These are phyloP conservation scores for Microdochium nivale DNA, from an alignment of 2,329 filamentous ascomycete genomes.

Conservation along the genomic window DNA sequence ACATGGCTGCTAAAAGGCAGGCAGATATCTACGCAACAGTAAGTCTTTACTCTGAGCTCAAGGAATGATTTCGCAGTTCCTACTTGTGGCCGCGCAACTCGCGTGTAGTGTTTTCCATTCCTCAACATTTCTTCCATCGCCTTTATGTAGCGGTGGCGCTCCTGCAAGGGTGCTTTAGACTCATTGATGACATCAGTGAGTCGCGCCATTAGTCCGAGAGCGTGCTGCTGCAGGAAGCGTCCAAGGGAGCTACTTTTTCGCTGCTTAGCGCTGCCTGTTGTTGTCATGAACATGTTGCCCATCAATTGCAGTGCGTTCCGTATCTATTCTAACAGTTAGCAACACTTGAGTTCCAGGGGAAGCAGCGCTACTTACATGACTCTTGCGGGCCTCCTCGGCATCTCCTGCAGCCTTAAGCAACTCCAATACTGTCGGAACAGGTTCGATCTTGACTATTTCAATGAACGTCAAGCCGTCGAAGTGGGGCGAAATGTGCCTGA, in stretches of 20 bases:
- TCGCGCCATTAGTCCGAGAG: conserved; percentile 77
- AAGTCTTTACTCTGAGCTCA: conserved; percentile 7
- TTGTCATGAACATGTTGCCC: conserved; percentile 28
- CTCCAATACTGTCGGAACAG: conserved; percentile 68
- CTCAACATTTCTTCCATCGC: conserved; percentile 84
- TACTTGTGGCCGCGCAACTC: conserved; percentile 78
- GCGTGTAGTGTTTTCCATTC: conserved; percentile 63
- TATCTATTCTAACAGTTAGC: conserved; percentile 29
- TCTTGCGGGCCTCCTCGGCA: conserved; percentile 45
- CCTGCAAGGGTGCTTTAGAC: conserved; percentile 41
- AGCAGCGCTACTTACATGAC: conserved; percentile 38
- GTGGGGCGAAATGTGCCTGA: conserved; percentile 60
- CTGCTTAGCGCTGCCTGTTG: conserved; percentile 31
- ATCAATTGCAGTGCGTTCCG: conserved; percentile 38
- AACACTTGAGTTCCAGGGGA: conserved; percentile 1
- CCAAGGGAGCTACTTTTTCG: conserved; percentile 53
- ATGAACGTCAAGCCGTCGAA: conserved; percentile 60
- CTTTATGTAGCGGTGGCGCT: conserved; percentile 69
- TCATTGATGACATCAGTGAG: conserved; percentile 76
- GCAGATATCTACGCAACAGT: conserved; percentile 62
- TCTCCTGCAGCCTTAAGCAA: conserved; percentile 74
- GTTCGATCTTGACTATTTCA: conserved; percentile 65
- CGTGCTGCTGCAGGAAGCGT: conserved; percentile 71
- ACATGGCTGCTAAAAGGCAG: conserved; percentile 79
- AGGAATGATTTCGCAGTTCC: conserved; percentile 12